Base-by-base conservation (phyloP, 2,329 filamentous ascomycete species). In the Calonectria pseudoturangicola region DNA sequence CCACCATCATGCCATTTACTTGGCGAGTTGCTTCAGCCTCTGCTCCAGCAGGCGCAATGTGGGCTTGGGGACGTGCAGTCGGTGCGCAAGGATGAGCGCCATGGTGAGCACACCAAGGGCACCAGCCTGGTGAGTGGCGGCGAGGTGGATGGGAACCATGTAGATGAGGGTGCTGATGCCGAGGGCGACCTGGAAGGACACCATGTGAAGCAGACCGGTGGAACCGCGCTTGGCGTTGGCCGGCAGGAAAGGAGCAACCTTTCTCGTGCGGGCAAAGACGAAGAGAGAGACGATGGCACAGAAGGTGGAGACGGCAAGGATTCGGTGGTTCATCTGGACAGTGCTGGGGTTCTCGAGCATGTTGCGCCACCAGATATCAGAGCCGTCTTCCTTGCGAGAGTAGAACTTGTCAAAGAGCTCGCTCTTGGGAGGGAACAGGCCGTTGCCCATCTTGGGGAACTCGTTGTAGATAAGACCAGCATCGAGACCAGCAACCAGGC, bases 401-500 rank as follows among this genome's bases (percentile, higher is more conserved):
- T 98, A 98, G 86, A 95, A 97, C 45, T 90, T 88, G 81, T 96
- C 93, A 84, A 95, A 95, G 39, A 98, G 92, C 86, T 98, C 96
- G 12, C 91, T 89, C 81, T 89, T 91, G 0, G 96, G 96, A 1
- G 96, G 96, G 0, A 95, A 89, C 27, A 98, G 87, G 13, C 95
- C 95, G 4, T 91, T 85, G 10, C 97, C 97, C 97, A 99, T 99
- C 85, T 91, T 94, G 8, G 97, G 97, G 84, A 99, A 98, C 84
- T 99, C 95, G 83, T 99, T 99, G 88, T 99, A 99, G 85, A 99
- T 98, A 70, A 99, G 89, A 10, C 97, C 97, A 10, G 97, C 97
- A 82, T 99, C 97, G 16, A 99, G 92, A 39, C 97, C 97, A 8
- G 97, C 97, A 39, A 99, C 97, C 2, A 99, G 90, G 6, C 93